These are phyloP conservation scores for Cladobotryum protrusum DNA, from an alignment of 2,329 filamentous ascomycete species.

Conservation along the genomic window DNA sequence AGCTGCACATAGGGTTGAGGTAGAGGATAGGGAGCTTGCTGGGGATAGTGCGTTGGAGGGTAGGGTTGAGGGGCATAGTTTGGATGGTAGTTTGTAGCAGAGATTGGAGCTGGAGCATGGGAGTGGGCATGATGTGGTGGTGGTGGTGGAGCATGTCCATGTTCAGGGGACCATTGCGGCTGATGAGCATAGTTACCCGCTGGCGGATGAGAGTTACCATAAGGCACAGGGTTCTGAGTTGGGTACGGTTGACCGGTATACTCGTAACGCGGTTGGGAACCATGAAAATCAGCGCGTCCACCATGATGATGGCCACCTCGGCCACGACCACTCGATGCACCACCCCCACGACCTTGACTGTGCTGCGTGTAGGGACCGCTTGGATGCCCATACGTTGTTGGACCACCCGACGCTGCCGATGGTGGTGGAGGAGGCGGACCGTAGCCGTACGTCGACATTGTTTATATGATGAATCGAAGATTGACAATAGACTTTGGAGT, in stretches of 20 bases:
- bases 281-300: conserved; percentile 37
- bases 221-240: conserved; percentile 23
- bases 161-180: conserved; percentile 38
- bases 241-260: conserved; percentile 36
- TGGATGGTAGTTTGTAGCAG: conserved; percentile 51
- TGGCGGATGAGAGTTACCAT: conserved; percentile 30
- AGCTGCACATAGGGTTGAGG: conserved; percentile 32
- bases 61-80: conserved; percentile 54
- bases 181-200: conserved; percentile 32
- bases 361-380: conserved; percentile 33
- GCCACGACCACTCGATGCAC: conserved; percentile 30
- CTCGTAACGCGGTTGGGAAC: conserved; percentile 35
- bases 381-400: conserved; percentile 35
- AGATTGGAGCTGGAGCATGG: conserved; percentile 42
- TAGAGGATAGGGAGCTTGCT: conserved; percentile 39
- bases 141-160: conserved; percentile 21
- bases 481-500: no score
- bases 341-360: conserved; percentile 32
- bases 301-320: conserved; percentile 34
- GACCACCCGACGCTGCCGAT: conserved; percentile 24
- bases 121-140: conserved; percentile 35
- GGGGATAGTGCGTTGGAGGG: conserved; percentile 34
- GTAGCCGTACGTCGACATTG: conserved; percentile 48
- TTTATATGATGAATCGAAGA: background rate
- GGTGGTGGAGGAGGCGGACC: conserved; percentile 47